Percentiles rank a stretch among this genome's conserved stretches.
Evolutionary conservation across 2,329 filamentous ascomycete genomes (phyloP).

Genomic region (Phoma sp.): DNA sequence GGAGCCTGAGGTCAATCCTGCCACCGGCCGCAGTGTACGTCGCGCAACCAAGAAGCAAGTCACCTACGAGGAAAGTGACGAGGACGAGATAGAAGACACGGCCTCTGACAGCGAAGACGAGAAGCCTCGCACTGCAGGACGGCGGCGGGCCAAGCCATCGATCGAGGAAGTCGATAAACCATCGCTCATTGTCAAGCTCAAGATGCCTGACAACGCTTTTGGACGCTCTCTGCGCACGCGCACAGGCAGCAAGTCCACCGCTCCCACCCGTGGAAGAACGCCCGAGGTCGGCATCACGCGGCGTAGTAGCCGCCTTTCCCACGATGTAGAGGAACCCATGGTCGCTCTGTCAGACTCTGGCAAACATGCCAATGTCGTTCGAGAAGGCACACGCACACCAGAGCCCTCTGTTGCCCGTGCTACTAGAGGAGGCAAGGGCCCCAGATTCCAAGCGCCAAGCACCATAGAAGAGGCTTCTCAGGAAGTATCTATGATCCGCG

Average conservation of each 20-base stretch:
- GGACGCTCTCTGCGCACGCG: conserved; percentile 44
- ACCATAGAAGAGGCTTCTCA: conserved; percentile 61
- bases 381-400: conserved; percentile 60
- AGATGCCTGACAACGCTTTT: conserved; percentile 38
- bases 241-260: conserved; percentile 47
- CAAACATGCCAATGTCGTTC: conserved; percentile 60
- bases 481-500: conserved; percentile 51
- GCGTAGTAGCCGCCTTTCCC: conserved; percentile 65
- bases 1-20: conserved; percentile 61
- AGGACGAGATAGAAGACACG: conserved; percentile 52
- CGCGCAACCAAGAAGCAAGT: conserved; percentile 61
- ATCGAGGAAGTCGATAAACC: conserved; percentile 38
- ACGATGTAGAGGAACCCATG: conserved; percentile 62
- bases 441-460: conserved; percentile 54
- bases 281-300: conserved; percentile 50
- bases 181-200: conserved; percentile 51
- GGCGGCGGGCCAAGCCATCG: conserved; percentile 32
- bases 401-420: conserved; percentile 52
- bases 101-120: conserved; percentile 42
- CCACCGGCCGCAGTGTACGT: conserved; percentile 62
- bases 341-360: conserved; percentile 65
- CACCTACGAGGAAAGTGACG: conserved; percentile 63
- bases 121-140: conserved; percentile 25
- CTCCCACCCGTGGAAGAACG: conserved; percentile 43
- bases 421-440: conserved; percentile 55